Evolutionary conservation across 768 basidiomycete genomes (phyloP).

Genomic region (Mycena kentingensis): DNA sequence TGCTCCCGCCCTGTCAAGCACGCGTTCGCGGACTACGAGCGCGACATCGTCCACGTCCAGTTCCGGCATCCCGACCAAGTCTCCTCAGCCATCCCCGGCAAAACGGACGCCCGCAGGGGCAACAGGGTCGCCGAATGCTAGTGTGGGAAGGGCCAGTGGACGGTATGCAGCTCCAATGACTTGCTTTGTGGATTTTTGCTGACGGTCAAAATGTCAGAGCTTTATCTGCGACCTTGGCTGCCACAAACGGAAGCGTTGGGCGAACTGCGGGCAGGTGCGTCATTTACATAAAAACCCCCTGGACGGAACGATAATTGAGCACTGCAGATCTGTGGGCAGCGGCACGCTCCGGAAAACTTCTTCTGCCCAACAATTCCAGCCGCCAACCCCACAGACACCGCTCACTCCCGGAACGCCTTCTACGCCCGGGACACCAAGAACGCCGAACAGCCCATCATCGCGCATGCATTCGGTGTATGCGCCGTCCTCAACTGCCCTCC

Average conservation of each 20-base stretch:
- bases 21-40: not conserved
- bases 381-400: not conserved
- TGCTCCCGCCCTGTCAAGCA: too few species aligned
- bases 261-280: too few species aligned
- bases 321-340: too few species aligned
- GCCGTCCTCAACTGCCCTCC: not conserved
- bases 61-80: not conserved
- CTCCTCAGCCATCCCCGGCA: not conserved
- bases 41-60: not conserved
- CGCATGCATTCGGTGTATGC: not conserved
- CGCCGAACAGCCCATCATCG: not conserved
- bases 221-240: not conserved
- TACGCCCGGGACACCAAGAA: not conserved
- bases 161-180: not conserved
- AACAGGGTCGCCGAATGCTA: not conserved
- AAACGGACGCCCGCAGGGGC: too few species aligned
- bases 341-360: too few species aligned
- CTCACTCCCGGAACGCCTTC: not conserved
- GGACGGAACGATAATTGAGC: too few species aligned
- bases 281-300: too few species aligned
- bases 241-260: too few species aligned
- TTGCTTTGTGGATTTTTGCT: not conserved
- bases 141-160: conserved; percentile 2
- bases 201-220: not conserved
- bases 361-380: too few species aligned